A percentile compares a stretch with the other conserved stretches of the same genome.
phyloP scores from a whole-genome alignment of 2,329 filamentous ascomycete species.

The Ceratocystis destructans region DNA sequence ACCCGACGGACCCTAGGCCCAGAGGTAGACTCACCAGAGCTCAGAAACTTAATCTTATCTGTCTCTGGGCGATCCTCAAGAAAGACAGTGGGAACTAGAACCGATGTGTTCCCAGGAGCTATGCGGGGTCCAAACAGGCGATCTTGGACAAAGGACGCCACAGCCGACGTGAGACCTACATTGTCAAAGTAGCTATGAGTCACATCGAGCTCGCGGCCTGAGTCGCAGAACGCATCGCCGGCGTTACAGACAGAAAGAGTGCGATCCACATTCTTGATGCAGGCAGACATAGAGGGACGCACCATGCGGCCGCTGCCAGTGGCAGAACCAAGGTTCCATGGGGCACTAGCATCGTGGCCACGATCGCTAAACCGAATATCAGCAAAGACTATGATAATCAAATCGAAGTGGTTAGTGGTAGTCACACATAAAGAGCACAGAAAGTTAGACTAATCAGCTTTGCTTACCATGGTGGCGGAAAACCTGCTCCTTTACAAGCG shows the following conservation, averaged over 20 bases:
- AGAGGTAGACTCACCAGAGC: not conserved
- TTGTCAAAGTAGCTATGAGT: not conserved
- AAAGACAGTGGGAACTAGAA: not conserved
- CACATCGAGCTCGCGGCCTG: not conserved
- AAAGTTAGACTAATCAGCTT: not conserved
- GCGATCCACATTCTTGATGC: conserved; percentile 1
- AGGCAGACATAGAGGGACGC: not conserved
- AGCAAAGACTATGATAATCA: not conserved
- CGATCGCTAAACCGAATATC: conserved; percentile 10
- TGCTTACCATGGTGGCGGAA: conserved; percentile 5
- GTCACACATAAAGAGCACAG: not conserved
- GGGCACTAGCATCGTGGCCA: conserved; percentile 4
- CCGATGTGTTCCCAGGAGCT: not conserved
- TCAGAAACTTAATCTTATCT: not conserved
- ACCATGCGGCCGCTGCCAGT: not conserved
- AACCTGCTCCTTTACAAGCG: not conserved
- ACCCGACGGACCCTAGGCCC: not conserved
- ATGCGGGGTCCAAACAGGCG: conserved; percentile 3
- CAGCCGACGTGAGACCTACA: not conserved
- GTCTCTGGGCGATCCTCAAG: not conserved
- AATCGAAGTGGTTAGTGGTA: not conserved
- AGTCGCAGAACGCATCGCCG: conserved; percentile 7
- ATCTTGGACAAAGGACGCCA: not conserved
- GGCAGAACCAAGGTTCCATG: conserved; percentile 2
- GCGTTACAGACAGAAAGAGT: conserved; percentile 4